Percentiles rank a stretch among this genome's conserved stretches.
phyloP scores from a whole-genome alignment of 441 rosid genomes.

The Gossypium davidsonii region DNA sequence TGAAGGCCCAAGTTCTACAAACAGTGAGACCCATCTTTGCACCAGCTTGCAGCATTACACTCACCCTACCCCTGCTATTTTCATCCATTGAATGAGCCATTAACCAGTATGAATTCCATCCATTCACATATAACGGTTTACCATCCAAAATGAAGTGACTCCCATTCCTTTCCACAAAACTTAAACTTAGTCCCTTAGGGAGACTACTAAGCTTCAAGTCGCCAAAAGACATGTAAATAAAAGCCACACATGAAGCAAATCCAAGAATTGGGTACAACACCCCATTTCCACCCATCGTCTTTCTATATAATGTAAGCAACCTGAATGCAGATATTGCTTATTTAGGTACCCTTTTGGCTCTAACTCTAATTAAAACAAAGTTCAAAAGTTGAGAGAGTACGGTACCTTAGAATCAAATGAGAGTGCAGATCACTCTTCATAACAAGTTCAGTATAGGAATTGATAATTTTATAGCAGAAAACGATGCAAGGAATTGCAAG shows the following conservation, averaged over 20 bases:
- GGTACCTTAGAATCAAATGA: constrained; percentile 12
- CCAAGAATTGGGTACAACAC: constrained; percentile 62
- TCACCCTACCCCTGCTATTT: constrained; percentile 50
- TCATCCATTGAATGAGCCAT: constrained; percentile 82
- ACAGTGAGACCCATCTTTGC: constrained; percentile 94
- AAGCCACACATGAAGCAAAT: constrained; percentile 63
- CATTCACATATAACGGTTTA: constrained; percentile 55
- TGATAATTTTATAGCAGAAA: not conserved
- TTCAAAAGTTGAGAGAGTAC: constrained; percentile 13
- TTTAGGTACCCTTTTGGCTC: constrained; percentile 23
- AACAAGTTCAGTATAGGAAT: constrained; percentile 3
- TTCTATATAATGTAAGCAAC: constrained; percentile 12
- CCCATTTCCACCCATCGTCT: constrained; percentile 54
- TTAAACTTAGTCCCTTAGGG: constrained; percentile 32
- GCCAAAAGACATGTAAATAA: constrained; percentile 74
- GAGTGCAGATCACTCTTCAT: constrained; percentile 16
- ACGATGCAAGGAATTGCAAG: constrained; percentile 3
- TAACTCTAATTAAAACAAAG: constrained; percentile 5
- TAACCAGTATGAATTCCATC: constrained; percentile 97
- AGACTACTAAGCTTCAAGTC: constrained; percentile 33
- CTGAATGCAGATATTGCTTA: not conserved
- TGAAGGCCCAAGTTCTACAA: constrained; percentile 94
- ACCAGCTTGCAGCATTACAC: constrained; percentile 71
- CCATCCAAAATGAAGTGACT: constrained; percentile 65
- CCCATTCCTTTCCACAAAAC: constrained; percentile 67